Evolutionary conservation across 495 filamentous ascomycete species (phyloP), one percentile per base, ranked within the genome.

Genomic region (Neurospora sp.): DNA sequence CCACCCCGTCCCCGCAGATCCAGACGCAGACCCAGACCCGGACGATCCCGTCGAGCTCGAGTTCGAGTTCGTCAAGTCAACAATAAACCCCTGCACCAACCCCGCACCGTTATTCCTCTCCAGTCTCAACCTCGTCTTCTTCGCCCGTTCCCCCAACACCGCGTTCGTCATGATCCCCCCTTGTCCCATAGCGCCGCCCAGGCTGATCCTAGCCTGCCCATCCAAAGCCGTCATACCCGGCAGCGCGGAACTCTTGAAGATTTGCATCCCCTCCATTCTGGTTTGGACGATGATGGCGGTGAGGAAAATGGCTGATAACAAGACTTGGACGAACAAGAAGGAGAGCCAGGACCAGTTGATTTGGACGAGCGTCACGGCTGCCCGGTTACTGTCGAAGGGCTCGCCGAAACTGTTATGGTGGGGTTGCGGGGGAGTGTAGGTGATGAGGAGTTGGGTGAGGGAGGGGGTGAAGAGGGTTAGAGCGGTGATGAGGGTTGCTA

Each of bases 341-440:
- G 41, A 61, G 4, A 74, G 70, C 70, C 70, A 74, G 18, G 31
- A 31, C 73, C 73, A 74, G 40, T 71, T 27, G 16, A 74, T 68
- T 14, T n/a, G 35, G 16, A 74, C 35, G 1, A 53, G 31, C 0
- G 48, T 20, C 27, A 38, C 31, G 31, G 41, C 40, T n/a, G 40
- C 27, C 5, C 9, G 68, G 59, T 53, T 53, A 0, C 53, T 61
- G 53, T 61, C 53, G 27, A 61, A 61, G 14, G 53, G 53, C 9
- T 61, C 53, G 27, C 27, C 27, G 27, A 7, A 7, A 0, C 0
- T 1, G 53, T 35, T 61, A 27, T 2, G 53, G 14, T 61, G 31
- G 75, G 74, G 5, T 82, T 80, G 12, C 14, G 39, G 68, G 2
- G 68, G 48, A 2, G 20, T 37, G 41, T 44, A 41, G 7, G 31